Evolutionary conservation across 176 grass and related monocot genomes (phyloP).

Genomic region (Saccharum officinarum): DNA sequence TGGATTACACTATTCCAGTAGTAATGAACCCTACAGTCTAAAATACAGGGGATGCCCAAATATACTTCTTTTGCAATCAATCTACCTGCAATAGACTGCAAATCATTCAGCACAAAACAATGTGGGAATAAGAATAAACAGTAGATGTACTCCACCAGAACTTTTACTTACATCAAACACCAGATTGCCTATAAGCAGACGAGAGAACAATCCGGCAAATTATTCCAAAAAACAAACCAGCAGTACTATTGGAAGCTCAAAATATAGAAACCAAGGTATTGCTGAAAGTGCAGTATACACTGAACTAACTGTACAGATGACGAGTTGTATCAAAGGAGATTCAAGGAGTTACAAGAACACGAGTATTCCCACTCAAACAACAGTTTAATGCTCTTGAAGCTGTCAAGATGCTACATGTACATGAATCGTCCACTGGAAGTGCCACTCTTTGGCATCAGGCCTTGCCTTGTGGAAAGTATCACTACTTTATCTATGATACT

Average conservation of each 20-base stretch:
- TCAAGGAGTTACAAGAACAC: not conserved
- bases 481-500: not conserved
- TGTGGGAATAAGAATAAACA: not conserved
- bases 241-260: not conserved
- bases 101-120: not conserved
- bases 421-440: not conserved
- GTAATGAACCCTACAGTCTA: not conserved
- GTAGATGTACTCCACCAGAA: not conserved
- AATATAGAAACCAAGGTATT: not conserved
- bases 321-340: not conserved
- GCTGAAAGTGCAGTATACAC: not conserved
- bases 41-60: not conserved
- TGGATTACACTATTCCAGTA: not conserved
- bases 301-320: not conserved
- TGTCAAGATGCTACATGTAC: conserved; percentile 13
- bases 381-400: conserved; percentile 7
- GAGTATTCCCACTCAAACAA: conserved; percentile 8
- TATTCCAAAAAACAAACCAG: not conserved
- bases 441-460: not conserved
- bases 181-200: not conserved
- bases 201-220: not conserved
- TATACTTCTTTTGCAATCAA: not conserved
- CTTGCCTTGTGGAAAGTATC: conserved; percentile 18
- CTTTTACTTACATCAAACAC: not conserved
- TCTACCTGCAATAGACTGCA: not conserved